Conservation (phyloP, 805 yeast genomes). For the Starmerella asiatica region DNA sequence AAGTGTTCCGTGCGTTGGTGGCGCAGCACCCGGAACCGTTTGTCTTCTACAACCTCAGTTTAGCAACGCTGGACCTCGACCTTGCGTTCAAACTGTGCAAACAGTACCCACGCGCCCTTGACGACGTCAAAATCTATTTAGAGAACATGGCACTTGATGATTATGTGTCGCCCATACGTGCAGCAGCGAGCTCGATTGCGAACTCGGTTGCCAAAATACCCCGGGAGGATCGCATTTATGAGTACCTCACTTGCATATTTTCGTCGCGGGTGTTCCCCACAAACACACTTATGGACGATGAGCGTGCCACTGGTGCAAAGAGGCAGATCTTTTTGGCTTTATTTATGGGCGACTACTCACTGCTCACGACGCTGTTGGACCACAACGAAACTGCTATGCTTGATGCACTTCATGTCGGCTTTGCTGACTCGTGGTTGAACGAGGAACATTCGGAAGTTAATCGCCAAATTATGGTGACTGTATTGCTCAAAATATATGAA, state of each 20-base stretch:
- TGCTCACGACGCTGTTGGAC: constrained; percentile 2
- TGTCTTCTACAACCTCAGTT: constrained; percentile 54
- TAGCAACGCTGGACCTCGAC: constrained; percentile 62
- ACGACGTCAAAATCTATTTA: constrained; percentile 53
- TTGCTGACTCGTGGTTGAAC: constrained; percentile 67
- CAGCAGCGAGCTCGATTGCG: constrained; percentile 2
- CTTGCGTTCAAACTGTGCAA: constrained; percentile 52
- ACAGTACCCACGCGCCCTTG: constrained; percentile 33
- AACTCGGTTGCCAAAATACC: no score
- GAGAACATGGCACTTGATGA: constrained; percentile 62
- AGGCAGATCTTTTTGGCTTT: constrained; percentile 42
- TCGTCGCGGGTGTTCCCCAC: constrained; percentile 74
- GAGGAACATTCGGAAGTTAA: constrained; percentile 41
- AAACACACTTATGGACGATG: constrained; percentile 34
- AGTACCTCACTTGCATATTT: constrained; percentile 53
- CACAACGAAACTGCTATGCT: constrained; percentile 34
- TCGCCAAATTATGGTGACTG: constrained; percentile 67
- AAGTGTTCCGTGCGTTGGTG: constrained; percentile 49
- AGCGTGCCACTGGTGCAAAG: constrained; percentile 31
- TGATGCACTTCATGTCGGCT: constrained; percentile 60
- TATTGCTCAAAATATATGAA: constrained; percentile 36
- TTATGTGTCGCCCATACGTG: constrained; percentile 31
- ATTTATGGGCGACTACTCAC: constrained; percentile 30
- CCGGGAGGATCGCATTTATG: constrained; percentile 29
- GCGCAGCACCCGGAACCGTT: constrained; percentile 43